Percentiles rank a stretch among this genome's conserved stretches.
These are phyloP conservation scores for Cladophialophora yegresii DNA, from an alignment of 2,329 filamentous ascomycete species.

Conservation along the genomic window DNA sequence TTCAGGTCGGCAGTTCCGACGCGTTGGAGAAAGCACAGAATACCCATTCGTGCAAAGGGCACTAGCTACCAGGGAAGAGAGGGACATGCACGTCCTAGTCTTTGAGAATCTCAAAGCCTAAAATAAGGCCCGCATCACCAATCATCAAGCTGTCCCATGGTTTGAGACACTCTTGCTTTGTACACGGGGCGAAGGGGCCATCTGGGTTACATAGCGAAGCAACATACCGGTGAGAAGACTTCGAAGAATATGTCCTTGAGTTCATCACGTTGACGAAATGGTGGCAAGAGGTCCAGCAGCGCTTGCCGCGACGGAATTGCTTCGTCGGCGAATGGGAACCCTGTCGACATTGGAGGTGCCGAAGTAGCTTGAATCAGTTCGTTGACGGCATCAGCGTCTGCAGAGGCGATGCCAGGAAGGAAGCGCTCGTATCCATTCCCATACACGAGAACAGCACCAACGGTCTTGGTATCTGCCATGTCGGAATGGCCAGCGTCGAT, in stretches of 20 bases:
- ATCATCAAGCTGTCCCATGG: neutral
- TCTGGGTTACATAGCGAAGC: neutral
- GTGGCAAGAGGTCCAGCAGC: constrained; percentile 42
- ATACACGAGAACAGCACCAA: constrained; percentile 38
- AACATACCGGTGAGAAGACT: constrained; percentile 45
- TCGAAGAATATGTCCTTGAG: constrained; percentile 44
- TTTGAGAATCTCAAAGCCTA: neutral
- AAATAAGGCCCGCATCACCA: neutral
- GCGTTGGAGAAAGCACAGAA: neutral
- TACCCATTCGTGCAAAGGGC: neutral
- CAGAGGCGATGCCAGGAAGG: constrained; percentile 41
- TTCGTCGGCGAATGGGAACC: constrained; percentile 41
- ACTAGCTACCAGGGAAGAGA: neutral
- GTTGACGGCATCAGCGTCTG: constrained; percentile 19
- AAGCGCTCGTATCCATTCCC: constrained; percentile 37
- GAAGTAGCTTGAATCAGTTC: constrained; percentile 22
- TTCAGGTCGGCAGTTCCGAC: neutral
- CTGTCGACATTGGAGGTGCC: constrained; percentile 3
- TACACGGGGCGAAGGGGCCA: neutral
- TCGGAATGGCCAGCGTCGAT: constrained; percentile 37
- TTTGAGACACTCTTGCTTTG: neutral
- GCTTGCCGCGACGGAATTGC: constrained; percentile 38
- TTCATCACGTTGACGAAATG: constrained; percentile 42
- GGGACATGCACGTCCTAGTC: neutral
- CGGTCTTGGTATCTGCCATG: constrained; percentile 31